A percentile compares a stretch with the other conserved stretches of the same genome.
Conservation (phyloP, 163 green algal species). For the Coccomyxa subellipsoidea region DNA sequence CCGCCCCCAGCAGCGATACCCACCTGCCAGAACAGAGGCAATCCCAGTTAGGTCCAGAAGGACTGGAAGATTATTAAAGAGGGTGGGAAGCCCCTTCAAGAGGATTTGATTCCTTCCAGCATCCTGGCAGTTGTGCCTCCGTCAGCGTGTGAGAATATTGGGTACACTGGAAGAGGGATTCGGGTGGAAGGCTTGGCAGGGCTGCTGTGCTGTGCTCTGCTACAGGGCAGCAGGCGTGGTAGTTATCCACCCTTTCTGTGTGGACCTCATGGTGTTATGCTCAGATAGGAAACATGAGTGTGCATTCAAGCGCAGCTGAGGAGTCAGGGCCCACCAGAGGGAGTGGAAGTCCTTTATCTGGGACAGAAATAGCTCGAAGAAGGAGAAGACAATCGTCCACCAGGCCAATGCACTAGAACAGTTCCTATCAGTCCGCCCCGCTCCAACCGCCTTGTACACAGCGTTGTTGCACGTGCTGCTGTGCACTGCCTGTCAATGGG, state of each 20-base stretch:
- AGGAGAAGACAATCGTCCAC: slow-evolving; percentile 46
- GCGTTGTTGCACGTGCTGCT: slow-evolving; percentile 20
- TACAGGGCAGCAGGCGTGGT: no score
- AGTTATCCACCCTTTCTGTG: no score
- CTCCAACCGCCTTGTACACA: background rate
- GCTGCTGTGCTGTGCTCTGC: no score
- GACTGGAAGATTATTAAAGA: no score
- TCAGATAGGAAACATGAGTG: background rate
- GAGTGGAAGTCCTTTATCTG: slow-evolving; percentile 53
- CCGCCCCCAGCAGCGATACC: slow-evolving; percentile 44
- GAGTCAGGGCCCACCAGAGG: slow-evolving; percentile 33
- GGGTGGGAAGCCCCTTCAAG: no score
- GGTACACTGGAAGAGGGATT: no score
- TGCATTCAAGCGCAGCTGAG: background rate
- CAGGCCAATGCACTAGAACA: slow-evolving; percentile 2
- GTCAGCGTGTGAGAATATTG: no score
- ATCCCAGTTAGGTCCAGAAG: no score
- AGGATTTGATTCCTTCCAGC: no score
- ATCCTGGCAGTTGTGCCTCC: no score
- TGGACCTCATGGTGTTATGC: background rate
- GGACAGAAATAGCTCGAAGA: slow-evolving; percentile 39
- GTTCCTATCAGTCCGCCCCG: background rate
- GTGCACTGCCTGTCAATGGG: slow-evolving; percentile 20
- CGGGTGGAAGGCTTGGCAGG: no score
- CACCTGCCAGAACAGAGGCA: slow-evolving; percentile 42